Base-by-base conservation (phyloP, 768 basidiomycete genomes). In the Lyophyllum semitale region DNA sequence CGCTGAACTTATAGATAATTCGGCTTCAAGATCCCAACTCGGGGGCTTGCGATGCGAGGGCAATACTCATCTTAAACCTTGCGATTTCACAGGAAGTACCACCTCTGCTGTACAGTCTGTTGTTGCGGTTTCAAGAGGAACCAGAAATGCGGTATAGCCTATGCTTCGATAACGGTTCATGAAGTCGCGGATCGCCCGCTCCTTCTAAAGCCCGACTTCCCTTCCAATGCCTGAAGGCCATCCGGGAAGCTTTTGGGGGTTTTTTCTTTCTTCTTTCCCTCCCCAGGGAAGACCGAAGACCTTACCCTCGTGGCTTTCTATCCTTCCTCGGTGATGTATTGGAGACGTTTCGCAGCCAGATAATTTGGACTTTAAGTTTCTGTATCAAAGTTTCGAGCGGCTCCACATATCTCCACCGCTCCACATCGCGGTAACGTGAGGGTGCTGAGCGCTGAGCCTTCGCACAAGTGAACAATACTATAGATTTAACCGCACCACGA, bases 111-210 rank as follows among this genome's bases (percentile, higher is more conserved):
- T 35, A n/a, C 32, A 15, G 12, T 52, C 27, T 18, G 17, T 8
- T 29, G 4, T 22, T 38, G 20, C 17, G 38, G 26, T 23, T 2
- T n/a, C n/a, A n/a, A 35, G 37, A 48, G 32, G 40, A 30, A 41
- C 38, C 33, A 26, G 11, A 13, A 40, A 15, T 18, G 29, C 32
- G 8, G 30, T 12, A 18, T 41, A 8, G 29, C 17, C 35, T n/a
- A n/a, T n/a, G 37, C 59, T 65, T 65, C 64, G 54, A 59, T 61
- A 32, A 30, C 63, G 37, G 54, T 42, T 56, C 46, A 53, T 25
- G 27, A 40, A 26, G 27, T 50, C 27, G 64, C 58, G 62, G 60
- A 65, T 65, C 64, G 46, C 38, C 42, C 56, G 54, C 46, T 52
- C 23, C 63, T 62, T 64, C 61, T 43, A 58, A 51, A 26, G 32